A percentile compares a stretch with the other conserved stretches of the same genome.
phyloP scores from a whole-genome alignment of 106 monocot species.

The Acanthochlamys bracteata region DNA sequence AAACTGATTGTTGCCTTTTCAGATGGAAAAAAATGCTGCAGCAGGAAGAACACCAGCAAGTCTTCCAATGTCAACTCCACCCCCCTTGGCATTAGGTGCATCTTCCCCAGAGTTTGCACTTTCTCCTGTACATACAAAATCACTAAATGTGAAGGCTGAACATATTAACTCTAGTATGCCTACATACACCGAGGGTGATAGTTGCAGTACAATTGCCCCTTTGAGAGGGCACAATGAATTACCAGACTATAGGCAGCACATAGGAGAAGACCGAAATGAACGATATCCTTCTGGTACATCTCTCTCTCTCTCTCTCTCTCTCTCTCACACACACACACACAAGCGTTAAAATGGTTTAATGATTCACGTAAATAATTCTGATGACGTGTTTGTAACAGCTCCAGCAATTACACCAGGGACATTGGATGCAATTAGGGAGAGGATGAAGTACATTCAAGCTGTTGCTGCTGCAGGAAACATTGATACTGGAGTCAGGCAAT shows the following conservation, averaged over 20 bases:
- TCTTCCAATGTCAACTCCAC: conserved; percentile 81
- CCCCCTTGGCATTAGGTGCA: conserved; percentile 52
- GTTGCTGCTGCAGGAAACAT: conserved; percentile 60
- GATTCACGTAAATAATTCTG: background rate
- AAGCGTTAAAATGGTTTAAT: no score
- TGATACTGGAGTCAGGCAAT: conserved; percentile 35
- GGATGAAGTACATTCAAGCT: conserved; percentile 97
- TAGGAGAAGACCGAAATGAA: conserved; percentile 36
- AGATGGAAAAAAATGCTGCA: conserved; percentile 98
- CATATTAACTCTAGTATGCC: conserved; percentile 17
- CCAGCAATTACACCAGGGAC: conserved; percentile 54
- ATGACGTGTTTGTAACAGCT: conserved; percentile 23
- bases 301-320: conserved; percentile 4
- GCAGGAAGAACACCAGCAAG: conserved; percentile 81
- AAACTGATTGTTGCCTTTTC: conserved; percentile 3
- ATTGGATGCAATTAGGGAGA: conserved; percentile 79
- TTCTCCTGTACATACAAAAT: conserved; percentile 71
- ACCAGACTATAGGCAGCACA: conserved; percentile 20
- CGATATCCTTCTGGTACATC: conserved; percentile 46
- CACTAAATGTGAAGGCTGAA: conserved; percentile 34
- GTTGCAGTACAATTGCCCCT: conserved; percentile 12
- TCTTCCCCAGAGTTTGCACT: conserved; percentile 63
- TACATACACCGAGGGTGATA: conserved; percentile 31
- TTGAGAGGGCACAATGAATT: conserved; percentile 33
- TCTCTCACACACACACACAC: no score